Percentiles rank a stretch among this genome's conserved stretches.
These are phyloP conservation scores for Ciborinia camelliae DNA, from an alignment of 2,329 filamentous ascomycete species.

Conservation along the genomic window DNA sequence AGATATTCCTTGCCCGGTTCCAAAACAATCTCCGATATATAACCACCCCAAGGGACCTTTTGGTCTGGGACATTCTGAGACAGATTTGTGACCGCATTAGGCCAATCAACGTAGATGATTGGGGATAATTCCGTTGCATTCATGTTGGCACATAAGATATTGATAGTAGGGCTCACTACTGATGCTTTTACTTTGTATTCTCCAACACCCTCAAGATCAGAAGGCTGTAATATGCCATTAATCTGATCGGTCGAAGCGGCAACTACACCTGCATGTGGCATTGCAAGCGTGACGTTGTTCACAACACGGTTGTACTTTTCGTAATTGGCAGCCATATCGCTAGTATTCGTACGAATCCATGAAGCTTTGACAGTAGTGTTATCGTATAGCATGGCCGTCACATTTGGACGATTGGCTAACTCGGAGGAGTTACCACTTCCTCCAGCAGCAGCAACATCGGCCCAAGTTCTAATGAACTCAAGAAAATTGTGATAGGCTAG, in stretches of 20 bases:
- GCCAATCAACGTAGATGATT: constrained; percentile 62
- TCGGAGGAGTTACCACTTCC: constrained; percentile 43
- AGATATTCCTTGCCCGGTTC: constrained; percentile 42
- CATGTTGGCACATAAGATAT: constrained; percentile 71
- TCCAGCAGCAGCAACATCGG: constrained; percentile 41
- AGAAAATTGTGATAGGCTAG: constrained; percentile 65
- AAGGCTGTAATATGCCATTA: constrained; percentile 69
- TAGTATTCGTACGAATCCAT: constrained; percentile 60
- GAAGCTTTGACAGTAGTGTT: constrained; percentile 67
- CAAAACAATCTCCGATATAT: constrained; percentile 42
- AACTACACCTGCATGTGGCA: constrained; percentile 70
- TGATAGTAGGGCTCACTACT: constrained; percentile 66
- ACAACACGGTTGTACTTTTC: constrained; percentile 54
- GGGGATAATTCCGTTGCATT: constrained; percentile 56
- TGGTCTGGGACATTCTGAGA: constrained; percentile 40
- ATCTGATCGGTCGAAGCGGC: constrained; percentile 56
- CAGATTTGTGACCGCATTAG: constrained; percentile 39
- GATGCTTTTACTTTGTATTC: constrained; percentile 66
- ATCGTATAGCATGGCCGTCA: constrained; percentile 63
- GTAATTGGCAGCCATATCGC: constrained; percentile 52
- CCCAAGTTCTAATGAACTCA: constrained; percentile 58
- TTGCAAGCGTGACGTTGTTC: constrained; percentile 73
- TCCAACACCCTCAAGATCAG: constrained; percentile 61
- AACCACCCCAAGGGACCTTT: constrained; percentile 38
- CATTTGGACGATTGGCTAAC: constrained; percentile 51